Base-by-base conservation (phyloP, 2,329 filamentous ascomycete genomes). In the Hymenoscyphus infarciens region DNA sequence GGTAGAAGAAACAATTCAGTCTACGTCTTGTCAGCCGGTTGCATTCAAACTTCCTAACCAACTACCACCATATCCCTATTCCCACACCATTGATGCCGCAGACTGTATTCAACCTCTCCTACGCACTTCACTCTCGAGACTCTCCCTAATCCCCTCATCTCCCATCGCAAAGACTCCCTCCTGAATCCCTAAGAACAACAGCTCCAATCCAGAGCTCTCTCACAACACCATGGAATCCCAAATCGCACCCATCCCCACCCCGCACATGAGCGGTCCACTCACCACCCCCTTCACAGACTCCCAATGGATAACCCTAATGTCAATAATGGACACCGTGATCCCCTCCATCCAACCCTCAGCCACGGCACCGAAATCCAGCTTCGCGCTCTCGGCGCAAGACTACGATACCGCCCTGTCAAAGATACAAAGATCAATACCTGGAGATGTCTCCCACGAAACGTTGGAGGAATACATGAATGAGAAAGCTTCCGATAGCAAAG, bases 251-350 rank as follows among this genome's bases (percentile, higher is more conserved):
- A 54, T 70, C 6, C 49, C 67, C 45, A 61, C 61, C 45, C 42
- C 42, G 7, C 42, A 49, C n/a, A 49, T 49, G 42, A 49, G 19
- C 19, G 52, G 52, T n/a, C 29, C 52, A 29, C 13, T 33, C 3
- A 11, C 68, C 5, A 69, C 73, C 64, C 81, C 79, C 70, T 80
- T 82, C 69, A 76, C 73, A 49, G 74, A 78, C 57, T 72, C 75
- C 19, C 81, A 85, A 75, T 87, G 84, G 85, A 72, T 77, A 45
- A 80, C 81, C 1, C 70, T 87, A 52, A 77, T 81, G 67, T 77
- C 83, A 2, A 74, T 87, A 6, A 73, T 86, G 49, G 84, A 87
- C 66, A 82, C 81, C n/a, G 74, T 84, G 19, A 75, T 91, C 35
- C 87, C 88, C 2, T 81, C 86, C 22, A 79, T 90, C 64, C 79